Percentiles rank a stretch among this genome's conserved stretches.
Evolutionary conservation across 495 filamentous ascomycete species (phyloP).

Genomic region (Daldinia decipiens): DNA sequence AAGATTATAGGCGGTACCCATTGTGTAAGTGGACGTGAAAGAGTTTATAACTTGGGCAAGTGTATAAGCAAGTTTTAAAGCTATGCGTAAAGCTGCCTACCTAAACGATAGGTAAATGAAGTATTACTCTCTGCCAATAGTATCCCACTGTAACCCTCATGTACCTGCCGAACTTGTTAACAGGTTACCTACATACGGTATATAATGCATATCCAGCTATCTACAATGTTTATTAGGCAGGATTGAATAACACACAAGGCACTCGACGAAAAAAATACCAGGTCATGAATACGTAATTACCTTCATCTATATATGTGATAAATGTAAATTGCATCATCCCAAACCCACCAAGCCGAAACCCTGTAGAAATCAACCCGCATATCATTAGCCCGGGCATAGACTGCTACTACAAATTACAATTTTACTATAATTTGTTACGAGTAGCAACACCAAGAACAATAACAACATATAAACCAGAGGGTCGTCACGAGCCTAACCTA

Average conservation of each 20-base stretch:
- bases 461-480: background rate
- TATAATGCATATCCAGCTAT: background rate
- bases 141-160: no score
- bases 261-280: background rate
- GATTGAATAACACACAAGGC: background rate
- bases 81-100: no score
- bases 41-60: no score
- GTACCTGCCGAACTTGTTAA: no score
- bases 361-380: background rate
- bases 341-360: background rate
- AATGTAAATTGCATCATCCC: constrained; percentile 11
- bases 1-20: background rate
- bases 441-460: constrained; percentile 1
- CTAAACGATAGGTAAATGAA: no score
- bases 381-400: background rate
- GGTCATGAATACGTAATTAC: background rate
- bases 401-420: background rate
- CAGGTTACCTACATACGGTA: no score
- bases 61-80: no score
- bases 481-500: constrained; percentile 51
- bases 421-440: background rate
- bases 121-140: no score
- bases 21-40: background rate
- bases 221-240: background rate
- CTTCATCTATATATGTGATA: background rate